These are phyloP conservation scores for Pseudogymnoascus pannorum DNA, from an alignment of 2,329 filamentous ascomycete genomes.

Conservation along the genomic window DNA sequence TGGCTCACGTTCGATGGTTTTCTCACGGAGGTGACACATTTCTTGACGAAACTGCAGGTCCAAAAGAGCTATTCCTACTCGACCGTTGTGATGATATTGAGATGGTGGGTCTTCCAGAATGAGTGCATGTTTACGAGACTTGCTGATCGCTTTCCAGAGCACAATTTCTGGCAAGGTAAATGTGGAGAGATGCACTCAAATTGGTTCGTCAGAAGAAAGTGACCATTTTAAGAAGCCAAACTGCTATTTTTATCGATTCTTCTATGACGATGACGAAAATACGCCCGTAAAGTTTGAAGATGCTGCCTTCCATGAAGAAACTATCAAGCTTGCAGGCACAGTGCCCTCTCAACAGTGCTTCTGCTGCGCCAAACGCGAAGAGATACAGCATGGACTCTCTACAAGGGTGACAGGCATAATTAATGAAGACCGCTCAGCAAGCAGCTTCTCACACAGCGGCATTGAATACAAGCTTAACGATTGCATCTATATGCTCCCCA, in stretches of 20 bases:
- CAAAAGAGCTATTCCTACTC: conserved; percentile 16
- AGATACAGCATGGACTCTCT: background rate
- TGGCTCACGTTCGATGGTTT: conserved; percentile 18
- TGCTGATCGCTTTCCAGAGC: background rate
- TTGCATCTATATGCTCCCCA: background rate
- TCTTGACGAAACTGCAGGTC: conserved; percentile 14
- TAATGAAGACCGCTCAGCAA: background rate
- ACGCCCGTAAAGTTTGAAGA: background rate
- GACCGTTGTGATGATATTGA: conserved; percentile 14
- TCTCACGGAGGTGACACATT: conserved; percentile 14
- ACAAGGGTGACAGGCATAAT: background rate
- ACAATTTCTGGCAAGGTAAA: conserved; percentile 15
- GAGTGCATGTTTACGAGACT: too few relatives aligned
- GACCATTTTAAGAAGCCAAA: background rate
- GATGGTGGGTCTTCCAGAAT: background rate
- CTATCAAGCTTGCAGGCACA: background rate
- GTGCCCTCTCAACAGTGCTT: background rate
- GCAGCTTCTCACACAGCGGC: background rate
- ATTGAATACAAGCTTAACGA: background rate
- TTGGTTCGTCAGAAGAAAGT: background rate
- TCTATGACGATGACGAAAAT: background rate
- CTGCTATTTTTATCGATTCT: conserved; percentile 15
- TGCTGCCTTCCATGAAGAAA: conserved; percentile 2
- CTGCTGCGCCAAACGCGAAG: background rate
- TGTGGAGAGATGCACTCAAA: conserved; percentile 11